Conservation (phyloP, 306 rosid genomes). For the Sicyos edulis region DNA sequence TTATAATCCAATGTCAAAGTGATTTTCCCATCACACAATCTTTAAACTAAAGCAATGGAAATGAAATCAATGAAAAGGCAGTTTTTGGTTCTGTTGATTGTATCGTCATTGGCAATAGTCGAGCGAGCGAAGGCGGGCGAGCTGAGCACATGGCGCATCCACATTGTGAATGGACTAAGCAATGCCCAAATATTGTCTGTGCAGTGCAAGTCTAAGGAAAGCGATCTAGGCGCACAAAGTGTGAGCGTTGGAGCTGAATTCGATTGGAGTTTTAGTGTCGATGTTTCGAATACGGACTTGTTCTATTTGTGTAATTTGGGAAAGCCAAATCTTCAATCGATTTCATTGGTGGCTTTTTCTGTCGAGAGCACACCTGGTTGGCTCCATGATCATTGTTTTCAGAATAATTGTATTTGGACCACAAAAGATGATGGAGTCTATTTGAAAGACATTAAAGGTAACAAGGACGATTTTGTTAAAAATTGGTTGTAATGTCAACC, state of each 20-base stretch:
- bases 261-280: conserved; percentile 11
- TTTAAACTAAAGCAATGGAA: background rate
- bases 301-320: conserved; percentile 17
- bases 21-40: background rate
- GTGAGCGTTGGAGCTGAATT: background rate
- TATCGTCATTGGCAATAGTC: background rate
- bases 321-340: background rate
- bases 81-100: background rate
- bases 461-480: background rate
- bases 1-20: background rate
- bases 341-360: conserved; percentile 14
- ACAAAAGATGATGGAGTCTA: conserved; percentile 24
- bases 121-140: background rate
- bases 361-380: background rate
- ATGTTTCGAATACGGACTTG: background rate
- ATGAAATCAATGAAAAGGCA: background rate
- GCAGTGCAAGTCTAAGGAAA: conserved; percentile 21
- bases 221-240: conserved; percentile 14
- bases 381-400: background rate
- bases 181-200: background rate
- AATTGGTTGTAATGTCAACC: background rate
- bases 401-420: conserved; percentile 5
- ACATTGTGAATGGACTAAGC: conserved; percentile 12
- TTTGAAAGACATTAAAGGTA: background rate
- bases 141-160: background rate